These are phyloP conservation scores for Penicillium corylophilum DNA, from an alignment of 2,329 filamentous ascomycete species.

Conservation along the genomic window DNA sequence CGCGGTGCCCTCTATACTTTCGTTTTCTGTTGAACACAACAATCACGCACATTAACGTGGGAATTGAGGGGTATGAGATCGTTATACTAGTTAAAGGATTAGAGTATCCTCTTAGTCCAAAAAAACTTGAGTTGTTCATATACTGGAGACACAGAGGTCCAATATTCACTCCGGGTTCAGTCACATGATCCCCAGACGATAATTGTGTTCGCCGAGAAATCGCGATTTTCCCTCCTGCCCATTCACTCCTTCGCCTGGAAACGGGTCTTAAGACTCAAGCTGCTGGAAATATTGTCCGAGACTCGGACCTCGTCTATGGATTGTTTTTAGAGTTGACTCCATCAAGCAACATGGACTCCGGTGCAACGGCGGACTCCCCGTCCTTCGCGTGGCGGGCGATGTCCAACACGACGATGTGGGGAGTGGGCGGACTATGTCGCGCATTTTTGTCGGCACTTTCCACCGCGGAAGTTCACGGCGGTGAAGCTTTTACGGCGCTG, in stretches of 20 bases:
- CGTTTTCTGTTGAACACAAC: neutral
- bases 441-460: conserved; percentile 74
- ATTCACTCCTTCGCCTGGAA: conserved; percentile 6
- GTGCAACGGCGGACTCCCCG: conserved; percentile 44
- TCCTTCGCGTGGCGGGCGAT: conserved; percentile 63
- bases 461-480: conserved; percentile 71
- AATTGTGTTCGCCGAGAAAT: conserved; percentile 18
- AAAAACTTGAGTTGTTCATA: neutral
- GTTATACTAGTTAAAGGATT: too few relatives aligned
- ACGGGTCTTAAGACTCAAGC: conserved; percentile 7
- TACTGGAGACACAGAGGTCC: neutral
- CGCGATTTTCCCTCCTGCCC: conserved; percentile 6
- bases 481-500: conserved; percentile 71
- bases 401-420: conserved; percentile 73
- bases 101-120: neutral
- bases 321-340: conserved; percentile 19
- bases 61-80: neutral
- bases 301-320: conserved; percentile 22
- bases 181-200: conserved; percentile 24
- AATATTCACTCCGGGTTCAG: conserved; percentile 17
- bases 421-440: conserved; percentile 68
- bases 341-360: conserved; percentile 39
- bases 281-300: conserved; percentile 5
- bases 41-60: neutral
- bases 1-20: conserved; percentile 8